Evolutionary conservation across 78 protist species (phyloP), one percentile per base, ranked within the genome.

Genomic region (Chrysochromulina parva): DNA sequence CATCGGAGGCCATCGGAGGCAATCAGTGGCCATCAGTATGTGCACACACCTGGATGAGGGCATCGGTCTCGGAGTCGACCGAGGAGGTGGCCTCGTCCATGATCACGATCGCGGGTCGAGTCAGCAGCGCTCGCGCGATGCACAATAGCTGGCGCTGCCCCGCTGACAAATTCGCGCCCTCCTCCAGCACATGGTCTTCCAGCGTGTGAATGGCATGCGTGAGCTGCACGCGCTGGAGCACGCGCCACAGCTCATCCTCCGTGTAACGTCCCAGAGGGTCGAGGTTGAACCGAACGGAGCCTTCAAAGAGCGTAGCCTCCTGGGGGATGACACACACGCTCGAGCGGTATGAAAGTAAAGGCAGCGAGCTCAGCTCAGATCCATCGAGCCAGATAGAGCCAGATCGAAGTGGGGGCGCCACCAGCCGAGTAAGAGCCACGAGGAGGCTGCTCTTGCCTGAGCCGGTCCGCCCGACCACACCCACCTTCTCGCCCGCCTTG

Each of bases 401-500:
- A 1, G 6, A 0, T 13, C 82, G 82, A 14, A 47, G 22, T 16
- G 82, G 54, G 24, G 17, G 53, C 28, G 84, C 14, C n/a, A 91
- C 57, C 38, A 69, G 1, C 81, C 93, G 38, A 26, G 62, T 82
- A 50, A 91, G 38, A 3, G 62, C 90, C 38, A n/a, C 17, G 60
- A 91, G 52, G 17, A 78, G 65, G 3, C 60, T 38, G 6, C 81
- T 11, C 65, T 91, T 91, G 19, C 93, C 93, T 2, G 59, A 26
- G 62, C 93, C 93, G 0, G 97, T 95, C 22, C 96, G 90, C 0
- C 97, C 97, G 2, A 95, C 96, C 22, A 96, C 85, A 28, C 96
- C 97, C 16, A 95, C 93, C 88, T 90, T 92, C 81, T 85, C 89
- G 17, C 93, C 93, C 13, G 94, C 84, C 26, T 52, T 16, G 57